These are phyloP conservation scores for Psilocybe azurescens DNA, from an alignment of 768 basidiomycete species.

Conservation along the genomic window DNA sequence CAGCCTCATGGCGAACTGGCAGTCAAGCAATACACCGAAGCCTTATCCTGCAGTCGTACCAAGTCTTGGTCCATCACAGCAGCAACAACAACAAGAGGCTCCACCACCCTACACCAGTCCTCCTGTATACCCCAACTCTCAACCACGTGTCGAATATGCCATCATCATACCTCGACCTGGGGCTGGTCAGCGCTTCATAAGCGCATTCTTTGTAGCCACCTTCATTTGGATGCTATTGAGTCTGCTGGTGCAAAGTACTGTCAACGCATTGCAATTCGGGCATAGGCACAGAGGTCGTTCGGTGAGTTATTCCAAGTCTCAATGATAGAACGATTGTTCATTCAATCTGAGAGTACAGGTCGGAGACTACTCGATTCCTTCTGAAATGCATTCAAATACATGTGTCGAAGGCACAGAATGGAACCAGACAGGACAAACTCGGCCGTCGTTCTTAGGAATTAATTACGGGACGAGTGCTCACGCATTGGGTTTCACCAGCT, in stretches of 20 bases:
- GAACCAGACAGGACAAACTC: background rate
- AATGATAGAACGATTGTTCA: background rate
- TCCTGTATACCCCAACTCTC: background rate
- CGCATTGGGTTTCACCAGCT: background rate
- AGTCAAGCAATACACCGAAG: background rate
- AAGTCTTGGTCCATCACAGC: background rate
- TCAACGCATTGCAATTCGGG: background rate
- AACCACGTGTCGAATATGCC: slow-evolving; percentile 1
- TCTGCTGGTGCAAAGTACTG: background rate
- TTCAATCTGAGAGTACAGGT: background rate
- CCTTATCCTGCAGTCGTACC: background rate
- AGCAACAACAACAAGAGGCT: background rate
- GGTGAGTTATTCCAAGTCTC: background rate
- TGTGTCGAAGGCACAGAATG: background rate
- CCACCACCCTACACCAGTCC: slow-evolving; percentile 3
- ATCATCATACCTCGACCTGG: background rate
- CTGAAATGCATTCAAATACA: background rate
- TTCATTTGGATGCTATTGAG: slow-evolving; percentile 10
- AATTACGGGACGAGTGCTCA: background rate
- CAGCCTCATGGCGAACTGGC: background rate
- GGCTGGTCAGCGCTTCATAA: slow-evolving; percentile 8
- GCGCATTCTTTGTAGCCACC: slow-evolving; percentile 7
- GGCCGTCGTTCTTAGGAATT: background rate
- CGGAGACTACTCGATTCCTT: background rate
- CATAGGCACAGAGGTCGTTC: background rate